Percentiles rank a stretch among this genome's conserved stretches.
Evolutionary conservation across 768 basidiomycete species (phyloP).

Genomic region (Kockovaella imperatae): DNA sequence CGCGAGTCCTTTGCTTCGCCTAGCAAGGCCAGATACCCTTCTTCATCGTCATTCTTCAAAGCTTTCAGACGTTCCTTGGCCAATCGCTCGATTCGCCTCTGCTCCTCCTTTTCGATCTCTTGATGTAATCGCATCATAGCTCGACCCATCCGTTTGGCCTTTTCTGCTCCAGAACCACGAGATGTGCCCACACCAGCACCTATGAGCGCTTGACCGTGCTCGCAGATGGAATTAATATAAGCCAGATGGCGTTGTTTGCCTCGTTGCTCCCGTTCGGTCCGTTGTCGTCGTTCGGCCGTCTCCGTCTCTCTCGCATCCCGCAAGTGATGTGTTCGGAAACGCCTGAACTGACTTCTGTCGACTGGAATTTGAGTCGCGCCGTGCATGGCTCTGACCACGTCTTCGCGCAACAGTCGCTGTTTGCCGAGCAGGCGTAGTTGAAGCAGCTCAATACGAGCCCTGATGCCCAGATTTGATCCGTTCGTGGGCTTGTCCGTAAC

Average conservation of each 20-base stretch:
- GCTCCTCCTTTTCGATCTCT: constrained; percentile 93
- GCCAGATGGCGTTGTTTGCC: constrained; percentile 96
- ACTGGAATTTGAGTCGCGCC: constrained; percentile 82
- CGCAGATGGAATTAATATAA: constrained; percentile 76
- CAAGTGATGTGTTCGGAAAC: constrained; percentile 72
- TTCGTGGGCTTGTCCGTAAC: constrained; percentile 44
- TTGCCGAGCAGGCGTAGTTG: constrained; percentile 79
- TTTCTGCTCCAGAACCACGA: constrained; percentile 56
- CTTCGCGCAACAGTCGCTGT: constrained; percentile 76
- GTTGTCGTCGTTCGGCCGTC: constrained; percentile 80
- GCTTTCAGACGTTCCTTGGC: constrained; percentile 97
- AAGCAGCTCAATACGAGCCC: constrained; percentile 88
- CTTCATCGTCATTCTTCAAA: constrained; percentile 95
- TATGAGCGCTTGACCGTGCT: constrained; percentile 67
- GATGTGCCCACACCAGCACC: constrained; percentile 53
- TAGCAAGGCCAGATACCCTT: constrained; percentile 98
- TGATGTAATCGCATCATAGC: constrained; percentile 75
- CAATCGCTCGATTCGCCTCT: constrained; percentile 89
- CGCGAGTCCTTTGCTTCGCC: constrained; percentile 98
- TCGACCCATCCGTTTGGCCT: constrained; percentile 59
- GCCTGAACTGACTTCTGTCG: constrained; percentile 85
- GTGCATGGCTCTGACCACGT: constrained; percentile 75
- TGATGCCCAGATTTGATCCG: constrained; percentile 52
- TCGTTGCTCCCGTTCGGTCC: constrained; percentile 80
- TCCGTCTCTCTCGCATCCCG: constrained; percentile 86